Percentiles rank a stretch among this genome's conserved stretches.
phyloP scores from a whole-genome alignment of 2,329 filamentous ascomycete species.

The Claviceps sp. region DNA sequence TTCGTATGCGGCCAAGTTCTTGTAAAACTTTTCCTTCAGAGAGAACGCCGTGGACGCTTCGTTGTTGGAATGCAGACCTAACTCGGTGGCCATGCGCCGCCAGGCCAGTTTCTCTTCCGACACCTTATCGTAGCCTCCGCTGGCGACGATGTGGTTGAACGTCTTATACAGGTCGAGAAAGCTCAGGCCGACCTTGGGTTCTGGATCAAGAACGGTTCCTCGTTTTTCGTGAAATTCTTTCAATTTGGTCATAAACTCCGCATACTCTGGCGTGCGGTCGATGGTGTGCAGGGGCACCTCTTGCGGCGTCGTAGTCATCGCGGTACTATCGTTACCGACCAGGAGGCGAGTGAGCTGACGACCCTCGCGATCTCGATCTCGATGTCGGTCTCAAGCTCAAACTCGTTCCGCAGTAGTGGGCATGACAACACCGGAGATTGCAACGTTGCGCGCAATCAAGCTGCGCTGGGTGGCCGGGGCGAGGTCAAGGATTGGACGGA shows the following conservation, averaged over 20 bases:
- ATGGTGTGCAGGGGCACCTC: conserved; percentile 31
- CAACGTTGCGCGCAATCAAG: conserved; percentile 2
- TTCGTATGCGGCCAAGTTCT: conserved; percentile 77
- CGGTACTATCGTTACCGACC: conserved; percentile 2
- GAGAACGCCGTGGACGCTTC: conserved; percentile 74
- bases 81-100: conserved; percentile 64
- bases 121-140: conserved; percentile 77
- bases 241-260: conserved; percentile 64
- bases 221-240: conserved; percentile 63
- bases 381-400: neutral
- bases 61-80: conserved; percentile 61
- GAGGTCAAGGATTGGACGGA: neutral
- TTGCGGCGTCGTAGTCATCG: conserved; percentile 15
- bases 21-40: conserved; percentile 80
- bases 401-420: neutral
- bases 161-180: conserved; percentile 67
- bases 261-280: conserved; percentile 55
- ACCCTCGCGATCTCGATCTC: neutral
- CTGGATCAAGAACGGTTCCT: conserved; percentile 64
- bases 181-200: conserved; percentile 67
- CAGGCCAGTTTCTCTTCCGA: conserved; percentile 75
- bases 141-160: conserved; percentile 61
- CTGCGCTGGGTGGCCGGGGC: neutral
- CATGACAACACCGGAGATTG: neutral
- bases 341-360: neutral